These are phyloP conservation scores for Lachancea dasiensis DNA, from an alignment of 805 yeast species.

Conservation along the genomic window DNA sequence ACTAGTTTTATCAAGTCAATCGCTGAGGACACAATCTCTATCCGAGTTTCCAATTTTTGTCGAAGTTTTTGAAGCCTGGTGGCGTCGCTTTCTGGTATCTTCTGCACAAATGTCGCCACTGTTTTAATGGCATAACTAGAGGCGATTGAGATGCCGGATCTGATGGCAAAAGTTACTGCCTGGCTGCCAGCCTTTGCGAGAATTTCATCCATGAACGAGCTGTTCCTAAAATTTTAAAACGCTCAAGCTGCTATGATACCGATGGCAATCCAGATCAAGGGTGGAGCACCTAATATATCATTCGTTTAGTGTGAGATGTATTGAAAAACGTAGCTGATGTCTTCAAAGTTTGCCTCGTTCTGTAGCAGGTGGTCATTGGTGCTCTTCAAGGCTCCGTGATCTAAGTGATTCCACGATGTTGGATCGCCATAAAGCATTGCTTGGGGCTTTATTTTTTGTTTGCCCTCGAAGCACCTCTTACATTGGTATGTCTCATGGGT, in stretches of 20 bases:
- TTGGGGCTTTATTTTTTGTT: conserved; percentile 58
- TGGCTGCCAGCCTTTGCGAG: conserved; percentile 60
- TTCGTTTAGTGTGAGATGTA: conserved; percentile 66
- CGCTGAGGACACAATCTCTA: conserved; percentile 56
- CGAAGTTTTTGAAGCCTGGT: conserved; percentile 40
- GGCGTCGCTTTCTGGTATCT: conserved; percentile 45
- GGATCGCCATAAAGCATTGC: conserved; percentile 98
- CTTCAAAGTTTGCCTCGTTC: conserved; percentile 63
- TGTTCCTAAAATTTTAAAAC: too few relatives aligned
- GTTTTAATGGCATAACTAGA: conserved; percentile 67
- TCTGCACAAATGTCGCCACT: conserved; percentile 44
- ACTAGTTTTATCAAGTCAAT: conserved; percentile 61
- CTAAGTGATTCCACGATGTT: conserved; percentile 93
- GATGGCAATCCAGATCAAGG: not conserved
- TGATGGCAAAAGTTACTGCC: conserved; percentile 72
- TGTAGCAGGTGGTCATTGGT: conserved; percentile 75
- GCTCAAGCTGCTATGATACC: not conserved
- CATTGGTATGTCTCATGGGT: conserved; percentile 92
- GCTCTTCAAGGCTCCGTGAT: conserved; percentile 49
- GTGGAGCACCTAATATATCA: not conserved
- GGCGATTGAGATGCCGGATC: conserved; percentile 70
- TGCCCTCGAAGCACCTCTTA: conserved; percentile 63
- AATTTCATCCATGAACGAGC: conserved; percentile 35
- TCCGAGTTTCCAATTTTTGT: conserved; percentile 47
- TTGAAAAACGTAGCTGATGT: conserved; percentile 84